These are phyloP conservation scores for Komagataella mondaviorum DNA, from an alignment of 805 yeast species.

Conservation along the genomic window DNA sequence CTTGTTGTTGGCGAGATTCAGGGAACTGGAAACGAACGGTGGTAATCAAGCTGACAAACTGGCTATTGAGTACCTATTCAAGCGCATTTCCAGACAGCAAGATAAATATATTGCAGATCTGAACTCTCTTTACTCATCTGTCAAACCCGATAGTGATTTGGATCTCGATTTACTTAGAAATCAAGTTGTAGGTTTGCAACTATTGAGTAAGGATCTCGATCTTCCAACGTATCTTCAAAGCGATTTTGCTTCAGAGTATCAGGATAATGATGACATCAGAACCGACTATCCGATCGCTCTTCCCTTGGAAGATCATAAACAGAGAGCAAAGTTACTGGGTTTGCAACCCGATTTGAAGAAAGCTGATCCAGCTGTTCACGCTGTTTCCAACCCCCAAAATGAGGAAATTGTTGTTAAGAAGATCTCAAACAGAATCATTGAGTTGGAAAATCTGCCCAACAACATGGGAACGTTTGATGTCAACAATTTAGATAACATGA, in stretches of 20 bases:
- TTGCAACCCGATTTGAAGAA: constrained; percentile 14
- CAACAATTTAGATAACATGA: constrained; percentile 14
- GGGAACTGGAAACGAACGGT: constrained; percentile 10
- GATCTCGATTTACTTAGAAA: constrained; percentile 34
- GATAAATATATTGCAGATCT: constrained; percentile 17
- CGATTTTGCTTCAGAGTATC: constrained; percentile 15
- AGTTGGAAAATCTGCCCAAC: constrained; percentile 55
- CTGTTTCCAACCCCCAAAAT: constrained; percentile 34
- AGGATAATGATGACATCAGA: neutral
- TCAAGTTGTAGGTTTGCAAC: constrained; percentile 52
- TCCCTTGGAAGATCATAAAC: constrained; percentile 16
- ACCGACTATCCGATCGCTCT: constrained; percentile 3
- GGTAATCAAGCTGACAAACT: constrained; percentile 20
- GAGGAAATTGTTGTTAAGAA: constrained; percentile 43
- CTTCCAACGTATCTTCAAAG: constrained; percentile 40
- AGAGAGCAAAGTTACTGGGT: constrained; percentile 28
- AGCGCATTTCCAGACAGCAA: constrained; percentile 26
- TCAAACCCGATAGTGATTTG: neutral
- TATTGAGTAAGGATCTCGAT: constrained; percentile 52
- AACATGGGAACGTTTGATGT: constrained; percentile 51
- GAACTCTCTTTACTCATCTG: constrained; percentile 1
- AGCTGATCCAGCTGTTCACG: constrained; percentile 20
- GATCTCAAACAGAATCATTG: constrained; percentile 41
- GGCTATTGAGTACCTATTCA: constrained; percentile 28
- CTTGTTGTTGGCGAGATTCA: constrained; percentile 13